A percentile compares a stretch with the other conserved stretches of the same genome.
Conservation (phyloP, 495 filamentous ascomycete species). For the Cladorrhinum samala region DNA sequence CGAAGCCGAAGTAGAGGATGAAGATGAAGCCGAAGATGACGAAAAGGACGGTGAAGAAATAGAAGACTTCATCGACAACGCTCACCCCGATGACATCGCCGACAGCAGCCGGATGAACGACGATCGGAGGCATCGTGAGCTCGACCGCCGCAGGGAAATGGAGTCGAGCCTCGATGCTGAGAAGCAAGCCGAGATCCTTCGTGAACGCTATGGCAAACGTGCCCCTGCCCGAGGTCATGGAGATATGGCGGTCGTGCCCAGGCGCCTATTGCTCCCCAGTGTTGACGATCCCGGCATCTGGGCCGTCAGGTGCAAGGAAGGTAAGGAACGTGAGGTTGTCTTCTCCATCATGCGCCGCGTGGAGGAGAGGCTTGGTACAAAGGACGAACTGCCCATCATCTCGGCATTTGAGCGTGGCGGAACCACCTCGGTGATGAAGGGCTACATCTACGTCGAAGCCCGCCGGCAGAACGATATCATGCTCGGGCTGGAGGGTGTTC, state of each 20-base stretch:
- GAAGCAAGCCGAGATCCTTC: slow-evolving; percentile 79
- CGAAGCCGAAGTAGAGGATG: slow-evolving; percentile 93
- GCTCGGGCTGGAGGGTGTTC: slow-evolving; percentile 70
- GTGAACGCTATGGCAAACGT: slow-evolving; percentile 70
- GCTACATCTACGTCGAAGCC: slow-evolving; percentile 93
- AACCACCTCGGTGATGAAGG: slow-evolving; percentile 66
- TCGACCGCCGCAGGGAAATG: slow-evolving; percentile 84
- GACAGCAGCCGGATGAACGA: slow-evolving; percentile 77
- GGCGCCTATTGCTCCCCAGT: slow-evolving; percentile 80
- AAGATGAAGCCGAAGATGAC: slow-evolving; percentile 83
- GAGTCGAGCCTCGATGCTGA: slow-evolving; percentile 84
- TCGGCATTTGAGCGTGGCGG: slow-evolving; percentile 86
- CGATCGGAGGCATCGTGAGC: slow-evolving; percentile 86
- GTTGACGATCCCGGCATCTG: slow-evolving; percentile 95
- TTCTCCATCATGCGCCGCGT: slow-evolving; percentile 81
- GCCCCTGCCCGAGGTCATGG: slow-evolving; percentile 41
- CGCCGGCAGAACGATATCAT: slow-evolving; percentile 78
- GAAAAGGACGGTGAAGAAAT: slow-evolving; percentile 82
- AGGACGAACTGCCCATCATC: slow-evolving; percentile 70
- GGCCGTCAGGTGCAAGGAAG: slow-evolving; percentile 86
- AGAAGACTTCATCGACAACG: slow-evolving; percentile 79
- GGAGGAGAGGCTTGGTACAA: slow-evolving; percentile 66
- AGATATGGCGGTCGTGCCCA: slow-evolving; percentile 68
- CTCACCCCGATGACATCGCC: slow-evolving; percentile 81
- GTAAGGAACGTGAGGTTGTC: slow-evolving; percentile 89